These are phyloP conservation scores for Ceratocystis diversiconidia DNA, from an alignment of 2,329 filamentous ascomycete species.

Conservation along the genomic window DNA sequence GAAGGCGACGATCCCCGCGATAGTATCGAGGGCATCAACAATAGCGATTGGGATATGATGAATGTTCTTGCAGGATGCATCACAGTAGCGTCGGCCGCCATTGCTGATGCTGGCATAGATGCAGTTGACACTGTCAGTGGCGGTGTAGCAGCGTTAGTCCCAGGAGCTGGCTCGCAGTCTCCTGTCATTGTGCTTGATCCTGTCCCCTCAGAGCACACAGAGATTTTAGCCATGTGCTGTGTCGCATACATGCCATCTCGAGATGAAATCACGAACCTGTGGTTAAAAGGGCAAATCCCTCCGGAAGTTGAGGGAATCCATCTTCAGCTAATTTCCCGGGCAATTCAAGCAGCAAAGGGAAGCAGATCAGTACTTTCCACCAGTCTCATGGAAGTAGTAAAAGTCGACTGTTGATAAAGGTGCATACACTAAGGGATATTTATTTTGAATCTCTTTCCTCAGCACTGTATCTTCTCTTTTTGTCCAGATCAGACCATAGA, in stretches of 20 bases:
- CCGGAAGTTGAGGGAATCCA: constrained; percentile 27
- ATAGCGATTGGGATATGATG: constrained; percentile 75
- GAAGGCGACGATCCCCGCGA: constrained; percentile 76
- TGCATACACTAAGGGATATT: background rate
- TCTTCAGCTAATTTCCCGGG: constrained; percentile 27
- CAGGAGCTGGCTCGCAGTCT: constrained; percentile 24
- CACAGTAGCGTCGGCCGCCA: constrained; percentile 80
- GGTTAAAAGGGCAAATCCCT: constrained; percentile 63
- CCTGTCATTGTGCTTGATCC: constrained; percentile 60
- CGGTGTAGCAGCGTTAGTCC: constrained; percentile 71
- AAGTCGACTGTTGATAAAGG: background rate
- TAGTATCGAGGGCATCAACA: constrained; percentile 33
- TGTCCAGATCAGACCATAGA: background rate
- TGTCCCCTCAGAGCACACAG: constrained; percentile 62
- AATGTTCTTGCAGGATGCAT: constrained; percentile 84
- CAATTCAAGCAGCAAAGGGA: constrained; percentile 30
- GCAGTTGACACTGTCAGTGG: constrained; percentile 83
- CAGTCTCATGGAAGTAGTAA: constrained; percentile 28
- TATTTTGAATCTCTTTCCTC: background rate
- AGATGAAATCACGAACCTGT: constrained; percentile 88
- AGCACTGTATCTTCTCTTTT: background rate
- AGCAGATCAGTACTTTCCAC: constrained; percentile 24
- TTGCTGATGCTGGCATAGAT: constrained; percentile 90
- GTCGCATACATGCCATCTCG: constrained; percentile 75
- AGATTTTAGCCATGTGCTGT: constrained; percentile 70